These are phyloP conservation scores for Cucumis hystrix DNA, from an alignment of 306 rosid genomes.

Conservation along the genomic window DNA sequence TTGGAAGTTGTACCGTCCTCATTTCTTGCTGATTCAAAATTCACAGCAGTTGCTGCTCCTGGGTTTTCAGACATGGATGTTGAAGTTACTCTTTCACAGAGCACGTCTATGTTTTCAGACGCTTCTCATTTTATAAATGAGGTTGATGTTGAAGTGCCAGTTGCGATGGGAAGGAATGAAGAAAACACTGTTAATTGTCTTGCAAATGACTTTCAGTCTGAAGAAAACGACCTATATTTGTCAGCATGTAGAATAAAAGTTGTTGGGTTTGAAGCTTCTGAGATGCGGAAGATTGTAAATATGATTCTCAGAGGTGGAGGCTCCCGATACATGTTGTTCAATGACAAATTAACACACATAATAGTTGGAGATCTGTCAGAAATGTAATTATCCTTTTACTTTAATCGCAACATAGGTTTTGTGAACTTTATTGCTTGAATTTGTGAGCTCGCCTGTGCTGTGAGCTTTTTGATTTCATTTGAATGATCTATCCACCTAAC, in stretches of 20 bases:
- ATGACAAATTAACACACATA: constrained; percentile 78
- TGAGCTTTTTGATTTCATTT: background rate
- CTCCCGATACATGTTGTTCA: constrained; percentile 54
- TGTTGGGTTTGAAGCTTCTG: constrained; percentile 75
- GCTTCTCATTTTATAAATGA: constrained; percentile 29
- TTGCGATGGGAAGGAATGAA: constrained; percentile 26
- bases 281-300: constrained; percentile 75
- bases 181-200: constrained; percentile 36
- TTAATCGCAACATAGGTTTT: background rate
- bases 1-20: constrained; percentile 44
- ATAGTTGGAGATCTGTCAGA: constrained; percentile 74
- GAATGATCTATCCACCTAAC: background rate
- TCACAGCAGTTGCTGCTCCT: constrained; percentile 23
- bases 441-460: background rate
- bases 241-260: constrained; percentile 74
- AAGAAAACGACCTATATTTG: constrained; percentile 66
- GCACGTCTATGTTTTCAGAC: constrained; percentile 17
- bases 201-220: constrained; percentile 83
- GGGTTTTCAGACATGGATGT: constrained; percentile 37
- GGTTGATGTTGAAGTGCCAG: constrained; percentile 30
- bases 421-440: background rate
- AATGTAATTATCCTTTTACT: constrained; percentile 29
- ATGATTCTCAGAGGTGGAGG: constrained; percentile 90
- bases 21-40: constrained; percentile 31
- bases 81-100: constrained; percentile 52